Evolutionary conservation across 2,329 filamentous ascomycete species (phyloP), one percentile per base, ranked within the genome.

Genomic region (Cladosporium sp.): DNA sequence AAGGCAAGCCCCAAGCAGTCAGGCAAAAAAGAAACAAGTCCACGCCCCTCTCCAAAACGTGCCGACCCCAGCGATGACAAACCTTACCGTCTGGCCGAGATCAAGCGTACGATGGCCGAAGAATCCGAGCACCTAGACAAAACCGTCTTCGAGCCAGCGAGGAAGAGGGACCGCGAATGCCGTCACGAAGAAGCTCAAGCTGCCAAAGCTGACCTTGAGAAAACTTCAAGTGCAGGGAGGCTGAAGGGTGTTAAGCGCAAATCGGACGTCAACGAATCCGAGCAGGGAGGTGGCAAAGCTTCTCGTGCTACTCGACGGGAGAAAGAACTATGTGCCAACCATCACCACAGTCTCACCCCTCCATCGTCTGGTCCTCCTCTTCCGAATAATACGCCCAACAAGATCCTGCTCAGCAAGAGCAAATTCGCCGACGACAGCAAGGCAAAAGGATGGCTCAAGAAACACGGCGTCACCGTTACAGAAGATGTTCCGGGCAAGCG

Each of bases 401-500:
- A 58, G 37, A 46, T 62, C 16, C 51, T 65, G 9, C 54, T 66
- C 14, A 63, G 58, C 45, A 45, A 54, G 9, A 59, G 49, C 49
- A 45, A 40, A 9, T 40, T 49, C 6, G 43, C 42, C 14, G 46
- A 56, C n/a, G 57, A 60, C 16, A 60, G 57, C 5, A 50, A 57
- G 6, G 51, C 63, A 7, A 56, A 65, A 8, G 67, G 61, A 18
- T 73, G 69, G 54, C 59, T 74, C 19, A 59, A 73, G 19, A 68
- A 63, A 34, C 63, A 60, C 22, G 62, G 69, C 14, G 63, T 65
- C 11, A 63, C 66, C 4, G 63, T 68, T 16, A 60, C 69, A 0
- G 58, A 62, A 6, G 58, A 63, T 7, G 59, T 71, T 10, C 65
- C 67, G 52, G 9, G 66, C 60, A 63, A 68, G 64, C 52, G 53